These are phyloP conservation scores for Anacardium occidentale DNA, from an alignment of 345 rosid genomes.

Conservation along the genomic window DNA sequence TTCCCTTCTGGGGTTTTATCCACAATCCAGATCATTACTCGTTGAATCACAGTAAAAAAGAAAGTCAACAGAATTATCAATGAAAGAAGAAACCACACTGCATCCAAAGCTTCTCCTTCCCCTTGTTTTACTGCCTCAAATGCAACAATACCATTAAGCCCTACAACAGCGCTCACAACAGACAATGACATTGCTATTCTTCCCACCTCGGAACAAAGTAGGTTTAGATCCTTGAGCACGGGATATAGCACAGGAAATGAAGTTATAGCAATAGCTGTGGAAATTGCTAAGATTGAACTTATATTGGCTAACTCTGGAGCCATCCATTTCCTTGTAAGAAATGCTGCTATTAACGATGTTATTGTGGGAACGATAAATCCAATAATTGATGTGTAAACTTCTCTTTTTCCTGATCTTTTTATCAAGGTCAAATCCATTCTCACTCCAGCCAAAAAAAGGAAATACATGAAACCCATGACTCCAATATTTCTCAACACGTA, in stretches of 20 bases:
- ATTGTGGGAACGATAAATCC: slow-evolving; percentile 36
- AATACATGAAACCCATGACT: slow-evolving; percentile 50
- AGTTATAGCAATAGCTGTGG: slow-evolving; percentile 33
- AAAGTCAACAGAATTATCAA: slow-evolving; percentile 19
- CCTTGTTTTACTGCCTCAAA: slow-evolving; percentile 47
- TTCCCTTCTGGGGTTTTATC: slow-evolving; percentile 50
- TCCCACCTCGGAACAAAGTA: slow-evolving; percentile 63
- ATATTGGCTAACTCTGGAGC: slow-evolving; percentile 16
- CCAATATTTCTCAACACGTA: slow-evolving; percentile 56
- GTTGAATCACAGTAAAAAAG: slow-evolving; percentile 27
- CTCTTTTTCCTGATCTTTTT: slow-evolving; percentile 40
- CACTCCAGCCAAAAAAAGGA: slow-evolving; percentile 52
- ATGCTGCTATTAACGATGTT: slow-evolving; percentile 7
- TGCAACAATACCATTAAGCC: slow-evolving; percentile 20
- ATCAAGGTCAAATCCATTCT: slow-evolving; percentile 45
- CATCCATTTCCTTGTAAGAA: slow-evolving; percentile 30
- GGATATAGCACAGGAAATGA: slow-evolving; percentile 49
- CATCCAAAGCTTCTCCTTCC: slow-evolving; percentile 16
- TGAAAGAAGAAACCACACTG: slow-evolving; percentile 37
- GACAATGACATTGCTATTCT: slow-evolving; percentile 50
- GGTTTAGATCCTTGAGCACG: slow-evolving; percentile 52
- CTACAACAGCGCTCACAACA: slow-evolving; percentile 40
- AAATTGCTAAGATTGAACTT: slow-evolving; percentile 37
- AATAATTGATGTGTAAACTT: slow-evolving; percentile 32
- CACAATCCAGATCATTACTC: slow-evolving; percentile 43